phyloP scores from a whole-genome alignment of 1,139 yeast species.

The Zygoascus meyerae region DNA sequence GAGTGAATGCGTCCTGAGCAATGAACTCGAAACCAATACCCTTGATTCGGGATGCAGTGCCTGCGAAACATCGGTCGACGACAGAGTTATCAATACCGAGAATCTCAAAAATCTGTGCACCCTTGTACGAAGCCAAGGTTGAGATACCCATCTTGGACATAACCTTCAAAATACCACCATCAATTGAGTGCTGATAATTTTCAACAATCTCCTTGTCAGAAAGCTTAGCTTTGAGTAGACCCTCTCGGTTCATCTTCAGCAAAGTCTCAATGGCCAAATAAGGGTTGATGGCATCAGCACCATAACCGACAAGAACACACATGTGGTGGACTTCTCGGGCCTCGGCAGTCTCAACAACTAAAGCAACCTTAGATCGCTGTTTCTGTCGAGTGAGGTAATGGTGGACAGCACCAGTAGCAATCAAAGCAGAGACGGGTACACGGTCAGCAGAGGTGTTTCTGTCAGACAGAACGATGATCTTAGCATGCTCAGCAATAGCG shows the following conservation, averaged over 20 bases:
- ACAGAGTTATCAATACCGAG: slow-evolving; percentile 94
- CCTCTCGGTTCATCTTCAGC: slow-evolving; percentile 76
- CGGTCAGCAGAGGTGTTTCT: slow-evolving; percentile 53
- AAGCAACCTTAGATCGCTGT: slow-evolving; percentile 92
- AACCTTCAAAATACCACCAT: slow-evolving; percentile 88
- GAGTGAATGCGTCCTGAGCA: slow-evolving; percentile 91
- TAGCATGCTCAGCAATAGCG: slow-evolving; percentile 72
- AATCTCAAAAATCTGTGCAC: slow-evolving; percentile 97
- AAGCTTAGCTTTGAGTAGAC: slow-evolving; percentile 54
- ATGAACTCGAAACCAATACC: slow-evolving; percentile 94
- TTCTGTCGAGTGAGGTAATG: slow-evolving; percentile 94
- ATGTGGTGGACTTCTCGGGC: slow-evolving; percentile 97
- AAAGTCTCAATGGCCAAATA: slow-evolving; percentile 89
- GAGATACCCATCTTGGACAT: slow-evolving; percentile 99
- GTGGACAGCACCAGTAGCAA: slow-evolving; percentile 97
- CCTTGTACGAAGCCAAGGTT: slow-evolving; percentile 93
- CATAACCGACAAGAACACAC: slow-evolving; percentile 91
- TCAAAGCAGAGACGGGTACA: slow-evolving; percentile 78
- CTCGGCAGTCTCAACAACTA: slow-evolving; percentile 89
- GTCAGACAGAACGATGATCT: slow-evolving; percentile 74
- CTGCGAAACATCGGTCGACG: slow-evolving; percentile 91
- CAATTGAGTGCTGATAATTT: slow-evolving; percentile 78
- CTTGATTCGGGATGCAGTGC: slow-evolving; percentile 93
- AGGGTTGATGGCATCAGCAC: slow-evolving; percentile 95
- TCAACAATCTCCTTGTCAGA: slow-evolving; percentile 55